Base-by-base conservation (phyloP, 495 filamentous ascomycete species). In the Hyphodiscus hymeniophilus region DNA sequence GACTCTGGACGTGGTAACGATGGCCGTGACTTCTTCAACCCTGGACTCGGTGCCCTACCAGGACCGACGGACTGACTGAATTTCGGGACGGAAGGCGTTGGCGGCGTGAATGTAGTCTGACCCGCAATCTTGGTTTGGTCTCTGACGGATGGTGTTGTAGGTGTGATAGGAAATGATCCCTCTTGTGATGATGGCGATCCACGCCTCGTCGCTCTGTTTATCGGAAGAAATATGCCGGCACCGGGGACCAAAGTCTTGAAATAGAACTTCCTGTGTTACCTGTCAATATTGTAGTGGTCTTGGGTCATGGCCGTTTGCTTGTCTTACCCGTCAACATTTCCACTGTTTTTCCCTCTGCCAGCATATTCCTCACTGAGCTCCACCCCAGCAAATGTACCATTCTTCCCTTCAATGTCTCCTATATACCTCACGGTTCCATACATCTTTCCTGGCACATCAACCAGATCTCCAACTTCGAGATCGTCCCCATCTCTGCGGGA, bases 371-470 rank as follows among this genome's bases (percentile, higher is more conserved):
- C 68, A 54, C 84, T 81, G 51, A 99, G 69, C 63, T 99, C 94
- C 36, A 99, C 87, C n/a, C 92, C 92, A 21, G 85, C 89, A 71
- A 97, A 99, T 11, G 77, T 75, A 32, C 92, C 92, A 42, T 85
- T 87, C 70, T 95, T 95, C 46, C 90, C 91, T 40, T 80, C 77
- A 26, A 99, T 90, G 31, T 69, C 68, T 3, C 92, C 92, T 50
- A 99, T 71, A 61, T 91, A 99, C 63, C 85, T 89, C 46, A 99
- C 78, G 20, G 79, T 85, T 20, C 92, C 92, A 54, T 83, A 70
- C 91, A 99, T 96, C 57, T 82, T 89, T 8, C 92, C 94, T 5
- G 92, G 92, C 42, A 96, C 91, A 50, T 97, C 90, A 43, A 99
- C 92, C 45, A 75, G 66, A 62, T 97, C 94, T 36, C 94, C 94